Evolutionary conservation across 2,329 filamentous ascomycete genomes (phyloP), one percentile per base, ranked within the genome.

Genomic region (Zymoseptoria ardabiliae): DNA sequence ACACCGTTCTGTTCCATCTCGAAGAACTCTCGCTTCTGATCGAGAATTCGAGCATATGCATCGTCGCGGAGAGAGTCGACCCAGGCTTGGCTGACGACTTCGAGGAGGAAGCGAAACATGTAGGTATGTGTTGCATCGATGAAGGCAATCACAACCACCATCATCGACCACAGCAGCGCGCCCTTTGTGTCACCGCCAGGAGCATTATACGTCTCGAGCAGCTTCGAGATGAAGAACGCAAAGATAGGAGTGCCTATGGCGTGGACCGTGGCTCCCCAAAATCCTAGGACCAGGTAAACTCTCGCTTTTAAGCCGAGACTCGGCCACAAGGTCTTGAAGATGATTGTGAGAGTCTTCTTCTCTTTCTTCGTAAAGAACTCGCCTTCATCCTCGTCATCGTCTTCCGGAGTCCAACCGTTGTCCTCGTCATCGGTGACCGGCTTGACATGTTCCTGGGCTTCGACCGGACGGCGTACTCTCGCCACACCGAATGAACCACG

Each of bases 21-120:
- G 66, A 96, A 96, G 87, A 91, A 97, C 4, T 81, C 74, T 61
- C 82, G 85, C 0, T 90, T 88, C 69, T 97, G 93, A 48, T 82
- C 79, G 0, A 97, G 78, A 17, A 96, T 85, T 1, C 82, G 81
- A 54, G 79, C 79, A 64, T 96, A 77, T 0, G 89, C 88, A 70
- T 86, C 80, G 1, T 79, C 76, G 1, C 92, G 87, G 9, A 95
- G 78, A 0, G 75, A 74, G 66, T 93, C 85, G 13, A 92, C 81
- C 93, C 93, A 97, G 0, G 80, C 72, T 69, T 96, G 89, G 1
- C 84, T 89, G 11, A 81, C 83, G 23, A 78, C 76, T 64, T 96
- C 91, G 5, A 95, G 79, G 8, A 89, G 74, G 69, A 88, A 92
- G 45, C 89, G 85, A 60, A 86, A 84, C 0, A 81, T 71, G 49